Evolutionary conservation across 805 yeast species (phyloP).

Genomic region (Hanseniaspora hatyaiensis): DNA sequence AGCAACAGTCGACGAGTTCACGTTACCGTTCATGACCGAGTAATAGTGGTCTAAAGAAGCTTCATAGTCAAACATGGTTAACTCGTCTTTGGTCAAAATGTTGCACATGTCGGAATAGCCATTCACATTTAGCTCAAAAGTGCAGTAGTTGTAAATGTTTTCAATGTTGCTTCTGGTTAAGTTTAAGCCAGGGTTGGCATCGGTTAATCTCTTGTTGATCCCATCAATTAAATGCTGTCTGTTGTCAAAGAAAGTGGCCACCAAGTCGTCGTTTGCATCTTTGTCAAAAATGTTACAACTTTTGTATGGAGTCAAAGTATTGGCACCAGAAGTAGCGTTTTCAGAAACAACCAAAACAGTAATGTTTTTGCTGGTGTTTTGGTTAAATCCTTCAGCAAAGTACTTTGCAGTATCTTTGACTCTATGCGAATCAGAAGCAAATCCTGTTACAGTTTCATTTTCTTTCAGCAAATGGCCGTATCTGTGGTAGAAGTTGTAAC

Average conservation of each 20-base stretch:
- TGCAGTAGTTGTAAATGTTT: conserved; percentile 51
- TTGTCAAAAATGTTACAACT: conserved; percentile 34
- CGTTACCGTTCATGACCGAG: conserved; percentile 33
- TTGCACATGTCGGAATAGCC: conserved; percentile 63
- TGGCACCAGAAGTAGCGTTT: conserved; percentile 36
- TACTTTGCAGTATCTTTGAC: conserved; percentile 37
- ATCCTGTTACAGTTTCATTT: conserved; percentile 33
- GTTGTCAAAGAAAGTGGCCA: conserved; percentile 18
- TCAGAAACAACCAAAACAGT: conserved; percentile 32
- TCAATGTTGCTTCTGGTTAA: conserved; percentile 43
- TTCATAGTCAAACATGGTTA: conserved; percentile 49
- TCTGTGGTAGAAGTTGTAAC: conserved; percentile 34
- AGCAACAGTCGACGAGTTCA: conserved; percentile 40
- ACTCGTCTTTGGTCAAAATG: conserved; percentile 56
- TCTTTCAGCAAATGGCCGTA: conserved; percentile 35
- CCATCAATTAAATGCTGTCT: conserved; percentile 33
- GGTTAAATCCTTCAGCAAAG: conserved; percentile 38
- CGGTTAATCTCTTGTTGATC: conserved; percentile 47
- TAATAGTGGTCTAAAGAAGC: conserved; percentile 51
- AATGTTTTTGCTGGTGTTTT: conserved; percentile 33
- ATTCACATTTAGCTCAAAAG: conserved; percentile 58
- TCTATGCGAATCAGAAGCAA: conserved; percentile 39
- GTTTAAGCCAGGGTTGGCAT: conserved; percentile 43
- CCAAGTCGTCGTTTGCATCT: conserved; percentile 18
- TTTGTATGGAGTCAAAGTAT: conserved; percentile 38